Evolutionary conservation across 768 basidiomycete genomes (phyloP).

Genomic region (Boletus reticuloceps): DNA sequence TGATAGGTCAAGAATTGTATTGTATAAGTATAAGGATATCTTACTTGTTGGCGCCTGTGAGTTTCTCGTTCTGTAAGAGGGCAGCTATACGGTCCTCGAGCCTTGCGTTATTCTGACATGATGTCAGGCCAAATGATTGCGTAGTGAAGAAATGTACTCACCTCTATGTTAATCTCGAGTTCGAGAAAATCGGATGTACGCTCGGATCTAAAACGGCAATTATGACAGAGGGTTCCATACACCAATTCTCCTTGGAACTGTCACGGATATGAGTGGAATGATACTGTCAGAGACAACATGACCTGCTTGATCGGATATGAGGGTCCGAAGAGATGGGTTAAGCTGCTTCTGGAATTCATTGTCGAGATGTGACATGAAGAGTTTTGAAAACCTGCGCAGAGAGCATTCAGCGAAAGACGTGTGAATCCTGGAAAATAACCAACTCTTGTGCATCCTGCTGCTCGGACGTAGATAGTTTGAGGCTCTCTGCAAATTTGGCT

Average conservation of each 20-base stretch:
- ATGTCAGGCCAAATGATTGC: not conserved
- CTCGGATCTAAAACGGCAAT: slow-evolving; percentile 69
- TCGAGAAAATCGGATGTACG: slow-evolving; percentile 75
- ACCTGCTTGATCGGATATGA: slow-evolving; percentile 71
- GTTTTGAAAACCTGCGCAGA: slow-evolving; percentile 77
- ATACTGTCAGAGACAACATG: not conserved
- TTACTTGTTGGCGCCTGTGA: slow-evolving; percentile 85
- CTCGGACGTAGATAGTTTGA: slow-evolving; percentile 76
- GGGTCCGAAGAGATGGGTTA: slow-evolving; percentile 54
- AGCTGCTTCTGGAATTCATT: slow-evolving; percentile 84
- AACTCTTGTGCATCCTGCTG: slow-evolving; percentile 99
- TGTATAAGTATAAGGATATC: not conserved
- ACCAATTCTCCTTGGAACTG: slow-evolving; percentile 88
- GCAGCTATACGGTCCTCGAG: slow-evolving; percentile 72
- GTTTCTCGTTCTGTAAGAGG: slow-evolving; percentile 63
- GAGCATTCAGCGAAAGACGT: slow-evolving; percentile 2
- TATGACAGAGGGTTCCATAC: slow-evolving; percentile 76
- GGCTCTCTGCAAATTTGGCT: slow-evolving; percentile 75
- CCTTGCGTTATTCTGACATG: slow-evolving; percentile 57
- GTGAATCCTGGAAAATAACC: slow-evolving; percentile 19
- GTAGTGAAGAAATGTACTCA: slow-evolving; percentile 21
- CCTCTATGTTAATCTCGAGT: slow-evolving; percentile 83
- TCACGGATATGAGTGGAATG: slow-evolving; percentile 2
- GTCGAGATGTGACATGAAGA: slow-evolving; percentile 89
- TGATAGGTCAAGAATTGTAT: not conserved